phyloP scores from a whole-genome alignment of 495 filamentous ascomycete genomes.

The Penicillium salamii region DNA sequence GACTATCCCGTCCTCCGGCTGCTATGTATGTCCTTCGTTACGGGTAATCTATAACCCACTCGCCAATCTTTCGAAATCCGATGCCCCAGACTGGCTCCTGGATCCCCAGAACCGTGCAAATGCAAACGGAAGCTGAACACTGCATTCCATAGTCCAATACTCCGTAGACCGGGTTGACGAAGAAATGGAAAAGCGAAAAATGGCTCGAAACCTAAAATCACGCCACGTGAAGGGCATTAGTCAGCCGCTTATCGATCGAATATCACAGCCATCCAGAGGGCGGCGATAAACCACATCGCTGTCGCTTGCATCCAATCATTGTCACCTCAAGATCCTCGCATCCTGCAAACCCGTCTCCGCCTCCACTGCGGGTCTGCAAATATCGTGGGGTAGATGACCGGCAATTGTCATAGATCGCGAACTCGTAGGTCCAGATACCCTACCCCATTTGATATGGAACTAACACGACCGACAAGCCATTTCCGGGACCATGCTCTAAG shows the following conservation, averaged over 20 bases:
- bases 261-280: constrained; percentile 22
- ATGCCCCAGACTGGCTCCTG: too few species aligned
- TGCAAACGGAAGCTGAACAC: too few species aligned
- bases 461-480: constrained; percentile 2
- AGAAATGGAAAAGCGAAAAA: too few species aligned
- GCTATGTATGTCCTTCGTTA: too few species aligned
- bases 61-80: too few species aligned
- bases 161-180: too few species aligned
- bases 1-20: too few species aligned
- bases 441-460: not conserved
- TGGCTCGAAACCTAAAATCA: not conserved
- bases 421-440: constrained; percentile 1
- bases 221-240: constrained; percentile 9
- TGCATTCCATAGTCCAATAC: too few species aligned
- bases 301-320: constrained; percentile 19
- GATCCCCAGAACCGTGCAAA: too few species aligned
- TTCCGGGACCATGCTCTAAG: constrained; percentile 3
- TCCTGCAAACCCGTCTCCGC: constrained; percentile 6
- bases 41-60: too few species aligned
- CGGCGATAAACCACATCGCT: constrained; percentile 16
- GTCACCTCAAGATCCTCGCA: constrained; percentile 2
- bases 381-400: constrained; percentile 18
- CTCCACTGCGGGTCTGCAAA: constrained; percentile 23
- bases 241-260: constrained; percentile 12
- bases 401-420: constrained; percentile 8